Evolutionary conservation across 78 protist genomes (phyloP), one percentile per base, ranked within the genome.

Genomic region (Tieghemostelium lacteum): DNA sequence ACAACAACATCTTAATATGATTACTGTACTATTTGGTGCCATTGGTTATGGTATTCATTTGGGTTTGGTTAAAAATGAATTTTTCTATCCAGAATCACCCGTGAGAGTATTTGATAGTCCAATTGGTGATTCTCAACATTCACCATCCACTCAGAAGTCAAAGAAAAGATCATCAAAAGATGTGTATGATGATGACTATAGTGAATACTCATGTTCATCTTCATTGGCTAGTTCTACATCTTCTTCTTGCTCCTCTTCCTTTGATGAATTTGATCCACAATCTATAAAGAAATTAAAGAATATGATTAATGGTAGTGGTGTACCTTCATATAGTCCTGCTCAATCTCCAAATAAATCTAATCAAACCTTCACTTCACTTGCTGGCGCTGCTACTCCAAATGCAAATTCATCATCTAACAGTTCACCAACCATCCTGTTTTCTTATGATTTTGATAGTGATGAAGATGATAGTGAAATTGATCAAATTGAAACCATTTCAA

Each of bases 21-120:
- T 83, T 26, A 83, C 89, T 31, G 69, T 55, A 16, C 50, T 83
- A n/a, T 83, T 83, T 49, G 74, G 76, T 69, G 34, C 89, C 0
- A 66, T 83, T 57, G 89, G 89, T 40, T 83, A 52, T 31, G n/a
- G n/a, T n/a, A n/a, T n/a, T n/a, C n/a, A n/a, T n/a, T n/a, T n/a
- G n/a, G n/a, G n/a, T 45, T n/a, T 83, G 14, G 58, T 69, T 60
- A 69, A 66, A 42, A n/a, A 70, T 50, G 76, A 70, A 70, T 70
- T n/a, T 19, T 54, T 29, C 31, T 70, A 70, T 50, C 76, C 76
- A 70, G 63, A 70, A 70, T 70, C 76, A 49, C 31, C 40, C 19
- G 31, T 70, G 24, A 14, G 12, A 22, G 76, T 70, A 29, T 70
- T 70, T 66, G 52, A 66, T 66, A 22, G 10, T 66, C 29, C 19